Conservation (phyloP, 495 filamentous ascomycete genomes). For the Penicillium diatomitis region DNA sequence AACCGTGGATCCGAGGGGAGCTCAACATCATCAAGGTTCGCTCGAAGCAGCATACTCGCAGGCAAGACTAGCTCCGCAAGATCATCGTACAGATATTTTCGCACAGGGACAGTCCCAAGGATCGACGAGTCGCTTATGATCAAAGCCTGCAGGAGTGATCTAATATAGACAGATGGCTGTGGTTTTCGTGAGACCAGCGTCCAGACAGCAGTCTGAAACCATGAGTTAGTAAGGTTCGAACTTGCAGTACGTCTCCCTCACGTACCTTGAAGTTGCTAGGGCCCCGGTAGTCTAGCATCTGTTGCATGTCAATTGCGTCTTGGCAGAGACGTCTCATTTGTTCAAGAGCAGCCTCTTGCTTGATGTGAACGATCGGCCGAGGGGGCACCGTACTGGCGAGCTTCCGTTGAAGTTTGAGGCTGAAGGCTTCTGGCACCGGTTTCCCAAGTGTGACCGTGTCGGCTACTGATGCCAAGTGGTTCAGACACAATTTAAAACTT, state of each 20-base stretch:
- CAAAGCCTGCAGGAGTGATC: conserved; percentile 67
- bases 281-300: conserved; percentile 59
- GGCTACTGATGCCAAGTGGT: conserved; percentile 41
- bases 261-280: conserved; percentile 51
- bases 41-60: conserved; percentile 58
- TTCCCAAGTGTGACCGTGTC: conserved; percentile 52
- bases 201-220: conserved; percentile 46
- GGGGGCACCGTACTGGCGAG: conserved; percentile 90
- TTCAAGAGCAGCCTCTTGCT: conserved; percentile 58
- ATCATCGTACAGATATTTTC: conserved; percentile 70
- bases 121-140: conserved; percentile 63
- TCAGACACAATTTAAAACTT: conserved; percentile 35
- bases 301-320: conserved; percentile 60
- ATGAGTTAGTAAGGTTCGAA: conserved; percentile 5
- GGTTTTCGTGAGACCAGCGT: conserved; percentile 70
- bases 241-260: conserved; percentile 3
- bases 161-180: conserved; percentile 74
- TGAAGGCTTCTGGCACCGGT: conserved; percentile 69
- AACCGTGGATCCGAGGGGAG: conserved; percentile 67
- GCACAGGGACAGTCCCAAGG: conserved; percentile 55
- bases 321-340: conserved; percentile 62
- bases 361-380: conserved; percentile 73
- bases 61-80: conserved; percentile 69
- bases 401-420: conserved; percentile 78
- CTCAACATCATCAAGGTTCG: conserved; percentile 65